Conservation (phyloP, 768 basidiomycete genomes). For the Saitozyma sp. region DNA sequence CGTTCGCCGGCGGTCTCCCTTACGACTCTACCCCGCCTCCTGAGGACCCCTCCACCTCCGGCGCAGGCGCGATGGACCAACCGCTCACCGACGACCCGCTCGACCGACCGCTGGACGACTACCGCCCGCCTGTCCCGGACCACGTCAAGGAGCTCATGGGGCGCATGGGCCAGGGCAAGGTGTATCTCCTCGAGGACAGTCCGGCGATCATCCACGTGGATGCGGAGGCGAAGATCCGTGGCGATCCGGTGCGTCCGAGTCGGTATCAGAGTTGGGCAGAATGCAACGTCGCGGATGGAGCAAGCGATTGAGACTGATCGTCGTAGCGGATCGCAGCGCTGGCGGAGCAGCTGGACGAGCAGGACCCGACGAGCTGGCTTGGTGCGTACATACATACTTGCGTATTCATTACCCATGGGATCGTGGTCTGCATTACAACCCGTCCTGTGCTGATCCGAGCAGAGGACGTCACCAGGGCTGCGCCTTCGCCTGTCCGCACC, state of each 20-base stretch:
- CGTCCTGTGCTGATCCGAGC: conserved; percentile 2
- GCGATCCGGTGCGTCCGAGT: conserved; percentile 35
- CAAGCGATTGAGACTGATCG: background rate
- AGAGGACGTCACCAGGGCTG: conserved; percentile 24
- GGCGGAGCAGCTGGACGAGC: conserved; percentile 36
- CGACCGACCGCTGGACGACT: conserved; percentile 40
- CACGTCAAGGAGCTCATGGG: conserved; percentile 39
- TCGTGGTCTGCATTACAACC: background rate
- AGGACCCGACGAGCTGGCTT: conserved; percentile 44
- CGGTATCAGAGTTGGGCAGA: no score
- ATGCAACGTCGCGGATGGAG: no score
- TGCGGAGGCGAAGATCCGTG: conserved; percentile 23
- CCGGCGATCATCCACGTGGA: conserved; percentile 38
- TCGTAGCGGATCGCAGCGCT: conserved; percentile 37
- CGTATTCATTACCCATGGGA: background rate
- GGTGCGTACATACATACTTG: conserved; percentile 19
- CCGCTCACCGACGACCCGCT: conserved; percentile 13
- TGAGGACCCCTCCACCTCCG: background rate
- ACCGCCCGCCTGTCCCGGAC: conserved; percentile 18
- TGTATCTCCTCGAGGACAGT: conserved; percentile 43
- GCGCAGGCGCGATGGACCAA: conserved; percentile 3
- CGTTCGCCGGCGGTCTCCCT: conserved; percentile 23
- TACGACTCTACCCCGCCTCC: conserved; percentile 43
- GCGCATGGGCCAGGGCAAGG: conserved; percentile 42
- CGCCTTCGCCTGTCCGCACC: conserved; percentile 33